Conservation (phyloP, 1,284 basidiomycete genomes). For the Ustilago loliicola region DNA sequence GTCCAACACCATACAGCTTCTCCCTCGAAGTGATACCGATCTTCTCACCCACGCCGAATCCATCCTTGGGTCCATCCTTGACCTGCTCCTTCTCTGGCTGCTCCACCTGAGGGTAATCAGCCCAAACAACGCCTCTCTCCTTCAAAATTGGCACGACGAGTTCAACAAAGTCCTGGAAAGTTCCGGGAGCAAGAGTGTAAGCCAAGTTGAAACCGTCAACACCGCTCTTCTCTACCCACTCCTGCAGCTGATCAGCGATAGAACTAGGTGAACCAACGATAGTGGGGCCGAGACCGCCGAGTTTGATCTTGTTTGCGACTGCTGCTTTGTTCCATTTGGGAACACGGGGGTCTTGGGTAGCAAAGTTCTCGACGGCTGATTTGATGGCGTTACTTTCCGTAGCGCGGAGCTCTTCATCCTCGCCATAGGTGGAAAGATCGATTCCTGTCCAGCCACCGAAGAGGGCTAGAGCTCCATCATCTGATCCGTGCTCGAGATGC, state of each 20-base stretch:
- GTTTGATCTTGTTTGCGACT: slow-evolving; percentile 63
- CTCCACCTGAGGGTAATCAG: slow-evolving; percentile 53
- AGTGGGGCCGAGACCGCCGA: slow-evolving; percentile 66
- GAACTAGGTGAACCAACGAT: slow-evolving; percentile 49
- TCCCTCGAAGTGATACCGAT: slow-evolving; percentile 61
- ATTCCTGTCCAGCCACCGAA: slow-evolving; percentile 70
- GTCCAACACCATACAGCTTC: slow-evolving; percentile 64
- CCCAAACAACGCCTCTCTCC: slow-evolving; percentile 63
- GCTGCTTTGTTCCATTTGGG: slow-evolving; percentile 64
- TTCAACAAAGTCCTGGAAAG: slow-evolving; percentile 60
- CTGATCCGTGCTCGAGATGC: slow-evolving; percentile 53
- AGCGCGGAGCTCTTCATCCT: slow-evolving; percentile 63
- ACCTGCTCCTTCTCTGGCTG: slow-evolving; percentile 15
- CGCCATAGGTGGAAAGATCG: slow-evolving; percentile 56
- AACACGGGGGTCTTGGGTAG: slow-evolving; percentile 60
- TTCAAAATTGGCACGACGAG: slow-evolving; percentile 63
- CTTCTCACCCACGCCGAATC: slow-evolving; percentile 53
- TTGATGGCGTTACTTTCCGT: slow-evolving; percentile 65
- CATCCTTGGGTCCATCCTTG: slow-evolving; percentile 22
- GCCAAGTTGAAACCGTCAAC: slow-evolving; percentile 67
- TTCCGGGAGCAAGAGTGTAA: slow-evolving; percentile 59
- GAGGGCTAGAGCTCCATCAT: slow-evolving; percentile 68
- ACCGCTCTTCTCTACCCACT: slow-evolving; percentile 58
- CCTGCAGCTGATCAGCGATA: slow-evolving; percentile 60
- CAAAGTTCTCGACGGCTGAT: slow-evolving; percentile 63